Percentiles rank a stretch among this genome's conserved stretches.
These are phyloP conservation scores for Sarocladium kiliense DNA, from an alignment of 2,329 filamentous ascomycete species.

Conservation along the genomic window DNA sequence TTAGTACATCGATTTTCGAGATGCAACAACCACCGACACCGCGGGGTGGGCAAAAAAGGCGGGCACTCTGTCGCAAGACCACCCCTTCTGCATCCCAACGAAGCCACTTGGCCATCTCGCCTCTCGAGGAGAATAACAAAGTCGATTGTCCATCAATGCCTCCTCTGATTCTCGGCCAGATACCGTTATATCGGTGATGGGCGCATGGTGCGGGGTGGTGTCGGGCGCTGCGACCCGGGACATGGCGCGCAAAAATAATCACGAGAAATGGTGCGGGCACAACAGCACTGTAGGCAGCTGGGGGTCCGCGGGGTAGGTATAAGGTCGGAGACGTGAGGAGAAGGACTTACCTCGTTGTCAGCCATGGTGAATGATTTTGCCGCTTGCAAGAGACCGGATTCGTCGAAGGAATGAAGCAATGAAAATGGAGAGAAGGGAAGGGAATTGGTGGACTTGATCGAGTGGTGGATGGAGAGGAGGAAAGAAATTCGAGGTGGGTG, in stretches of 20 bases:
- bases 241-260: slow-evolving; percentile 9
- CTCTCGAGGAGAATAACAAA: background rate
- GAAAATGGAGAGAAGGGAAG: slow-evolving; percentile 18
- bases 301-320: slow-evolving; percentile 16
- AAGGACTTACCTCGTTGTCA: slow-evolving; percentile 45
- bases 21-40: background rate
- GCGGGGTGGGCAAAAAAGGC: background rate
- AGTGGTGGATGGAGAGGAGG: slow-evolving; percentile 15
- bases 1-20: slow-evolving; percentile 12
- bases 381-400: slow-evolving; percentile 23
- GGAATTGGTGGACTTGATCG: slow-evolving; percentile 19
- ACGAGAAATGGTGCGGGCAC: slow-evolving; percentile 8
- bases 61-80: slow-evolving; percentile 6
- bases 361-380: slow-evolving; percentile 51
- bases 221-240: background rate
- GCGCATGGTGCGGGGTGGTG: slow-evolving; percentile 8
- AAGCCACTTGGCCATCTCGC: background rate
- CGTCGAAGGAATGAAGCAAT: slow-evolving; percentile 16
- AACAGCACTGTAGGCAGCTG: background rate
- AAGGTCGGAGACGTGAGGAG: background rate
- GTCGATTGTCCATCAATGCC: background rate
- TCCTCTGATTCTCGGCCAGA: background rate
- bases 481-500: slow-evolving; percentile 15
- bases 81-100: background rate
- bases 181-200: background rate